Conservation (phyloP, 2,329 filamentous ascomycete genomes). For the Talaromyces verruculosus region DNA sequence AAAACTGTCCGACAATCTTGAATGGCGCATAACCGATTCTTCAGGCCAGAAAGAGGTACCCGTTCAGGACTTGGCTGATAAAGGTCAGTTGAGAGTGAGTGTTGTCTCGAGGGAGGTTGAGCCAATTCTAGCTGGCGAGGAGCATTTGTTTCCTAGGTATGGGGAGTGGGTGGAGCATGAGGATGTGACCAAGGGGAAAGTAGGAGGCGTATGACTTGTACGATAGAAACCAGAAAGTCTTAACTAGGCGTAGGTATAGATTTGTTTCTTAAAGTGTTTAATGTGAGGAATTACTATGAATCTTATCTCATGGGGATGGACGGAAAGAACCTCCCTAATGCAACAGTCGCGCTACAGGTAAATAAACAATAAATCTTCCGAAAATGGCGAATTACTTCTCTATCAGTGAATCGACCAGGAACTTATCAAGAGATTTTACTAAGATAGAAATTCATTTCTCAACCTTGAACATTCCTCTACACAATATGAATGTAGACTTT, state of each 20-base stretch:
- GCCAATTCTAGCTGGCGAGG: conserved; percentile 21
- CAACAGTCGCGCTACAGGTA: neutral
- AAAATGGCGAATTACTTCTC: neutral
- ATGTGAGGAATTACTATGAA: neutral
- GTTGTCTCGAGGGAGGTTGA: conserved; percentile 25
- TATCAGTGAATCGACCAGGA: neutral
- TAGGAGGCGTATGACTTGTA: conserved; percentile 15
- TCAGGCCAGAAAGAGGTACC: conserved; percentile 23
- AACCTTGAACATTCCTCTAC: neutral
- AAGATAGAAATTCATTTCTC: neutral
- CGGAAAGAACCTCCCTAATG: neutral
- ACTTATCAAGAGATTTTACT: neutral
- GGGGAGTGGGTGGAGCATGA: conserved; percentile 24
- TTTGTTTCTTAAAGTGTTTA: neutral
- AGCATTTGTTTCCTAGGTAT: conserved; percentile 27
- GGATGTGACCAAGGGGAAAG: conserved; percentile 20
- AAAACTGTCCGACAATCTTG: conserved; percentile 23
- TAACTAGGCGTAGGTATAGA: neutral
- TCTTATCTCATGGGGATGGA: neutral
- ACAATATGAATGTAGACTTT: neutral
- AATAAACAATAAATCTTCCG: neutral
- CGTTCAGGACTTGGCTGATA: conserved; percentile 23
- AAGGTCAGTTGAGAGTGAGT: conserved; percentile 20
- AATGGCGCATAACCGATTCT: conserved; percentile 25
- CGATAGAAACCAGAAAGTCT: neutral